Evolutionary conservation across 73 alveolate species (phyloP).

Genomic region (Durusdinium trenchii): DNA sequence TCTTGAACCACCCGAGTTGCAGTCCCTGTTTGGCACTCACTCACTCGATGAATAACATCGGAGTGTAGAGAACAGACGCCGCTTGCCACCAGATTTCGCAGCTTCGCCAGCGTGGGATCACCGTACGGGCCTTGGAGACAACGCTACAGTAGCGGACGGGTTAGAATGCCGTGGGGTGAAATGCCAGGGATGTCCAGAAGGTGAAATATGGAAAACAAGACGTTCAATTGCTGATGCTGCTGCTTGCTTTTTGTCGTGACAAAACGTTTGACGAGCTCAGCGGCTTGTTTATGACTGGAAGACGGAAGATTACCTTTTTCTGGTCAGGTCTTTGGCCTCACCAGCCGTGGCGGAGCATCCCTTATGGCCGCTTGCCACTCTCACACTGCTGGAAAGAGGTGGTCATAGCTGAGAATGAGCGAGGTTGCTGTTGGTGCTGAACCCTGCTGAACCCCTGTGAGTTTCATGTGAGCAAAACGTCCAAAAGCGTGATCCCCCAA

Average conservation of each 20-base stretch:
- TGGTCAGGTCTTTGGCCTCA: slow-evolving; percentile 67
- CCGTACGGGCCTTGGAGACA: neutral
- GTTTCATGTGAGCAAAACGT: too few relatives aligned
- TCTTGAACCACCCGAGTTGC: neutral
- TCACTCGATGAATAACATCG: neutral
- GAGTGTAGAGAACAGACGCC: too few relatives aligned
- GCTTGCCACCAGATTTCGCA: slow-evolving; percentile 47
- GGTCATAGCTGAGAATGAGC: too few relatives aligned
- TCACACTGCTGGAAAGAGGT: neutral
- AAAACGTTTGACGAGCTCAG: neutral
- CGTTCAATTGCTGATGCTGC: neutral
- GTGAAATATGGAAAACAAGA: neutral
- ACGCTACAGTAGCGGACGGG: neutral
- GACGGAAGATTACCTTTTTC: too few relatives aligned
- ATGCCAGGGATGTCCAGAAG: too few relatives aligned
- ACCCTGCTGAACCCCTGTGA: too few relatives aligned
- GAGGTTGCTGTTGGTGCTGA: too few relatives aligned
- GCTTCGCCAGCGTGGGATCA: slow-evolving; percentile 79
- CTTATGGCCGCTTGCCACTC: slow-evolving; percentile 20
- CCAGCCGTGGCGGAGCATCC: slow-evolving; percentile 82
- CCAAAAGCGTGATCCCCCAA: too few relatives aligned
- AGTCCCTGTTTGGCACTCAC: neutral
- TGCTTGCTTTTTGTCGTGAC: neutral
- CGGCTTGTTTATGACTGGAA: neutral
- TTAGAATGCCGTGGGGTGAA: too few relatives aligned